These are phyloP conservation scores for Eucalyptus camaldulensis DNA, from an alignment of 345 rosid genomes.

Conservation along the genomic window DNA sequence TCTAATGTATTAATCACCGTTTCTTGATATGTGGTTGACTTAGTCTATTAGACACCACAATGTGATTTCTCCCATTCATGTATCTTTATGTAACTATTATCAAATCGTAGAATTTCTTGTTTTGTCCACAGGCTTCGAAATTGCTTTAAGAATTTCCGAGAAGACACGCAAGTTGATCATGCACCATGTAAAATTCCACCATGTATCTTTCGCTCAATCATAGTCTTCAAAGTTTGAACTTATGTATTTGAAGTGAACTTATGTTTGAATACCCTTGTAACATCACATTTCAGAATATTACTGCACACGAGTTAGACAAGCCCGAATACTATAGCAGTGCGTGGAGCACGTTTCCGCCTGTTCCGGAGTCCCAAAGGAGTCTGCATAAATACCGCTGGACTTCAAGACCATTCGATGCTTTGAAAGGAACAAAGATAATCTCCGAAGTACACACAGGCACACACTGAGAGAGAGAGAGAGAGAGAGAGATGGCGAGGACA, in stretches of 20 bases:
- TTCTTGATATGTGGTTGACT: not conserved
- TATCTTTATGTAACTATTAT: not conserved
- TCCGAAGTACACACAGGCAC: no score
- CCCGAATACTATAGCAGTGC: not conserved
- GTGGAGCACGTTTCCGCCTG: not conserved
- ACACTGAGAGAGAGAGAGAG: not conserved
- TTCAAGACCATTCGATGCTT: not conserved
- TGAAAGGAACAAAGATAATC: not conserved
- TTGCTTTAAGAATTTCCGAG: not conserved
- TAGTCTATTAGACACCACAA: not conserved
- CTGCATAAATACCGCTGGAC: not conserved
- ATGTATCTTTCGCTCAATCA: not conserved
- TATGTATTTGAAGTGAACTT: not conserved
- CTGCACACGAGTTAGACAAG: not conserved
- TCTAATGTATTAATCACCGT: not conserved
- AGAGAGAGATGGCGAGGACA: slow-evolving; percentile 33
- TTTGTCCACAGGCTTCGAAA: not conserved
- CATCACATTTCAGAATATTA: not conserved
- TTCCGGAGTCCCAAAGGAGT: not conserved
- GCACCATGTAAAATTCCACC: not conserved
- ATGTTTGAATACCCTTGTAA: not conserved
- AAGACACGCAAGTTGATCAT: not conserved
- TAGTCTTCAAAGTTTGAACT: not conserved
- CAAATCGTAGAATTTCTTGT: not conserved
- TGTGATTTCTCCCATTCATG: not conserved